Evolutionary conservation across 2,329 filamentous ascomycete genomes (phyloP).

Genomic region (Colletotrichum lentis): DNA sequence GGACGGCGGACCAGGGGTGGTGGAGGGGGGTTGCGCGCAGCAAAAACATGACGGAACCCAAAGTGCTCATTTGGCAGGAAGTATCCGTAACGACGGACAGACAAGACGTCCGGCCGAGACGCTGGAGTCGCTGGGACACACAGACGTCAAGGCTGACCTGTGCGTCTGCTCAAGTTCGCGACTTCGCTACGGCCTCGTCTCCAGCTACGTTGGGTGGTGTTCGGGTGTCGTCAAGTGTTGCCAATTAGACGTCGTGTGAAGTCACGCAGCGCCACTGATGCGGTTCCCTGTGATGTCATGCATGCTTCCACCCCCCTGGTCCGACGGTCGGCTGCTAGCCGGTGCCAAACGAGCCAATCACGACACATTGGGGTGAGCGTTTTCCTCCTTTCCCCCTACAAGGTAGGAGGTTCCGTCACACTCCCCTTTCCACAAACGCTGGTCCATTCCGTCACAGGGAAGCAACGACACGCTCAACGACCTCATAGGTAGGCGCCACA

Average conservation of each 20-base stretch:
- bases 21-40: constrained; percentile 9
- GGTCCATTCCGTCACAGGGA: constrained; percentile 34
- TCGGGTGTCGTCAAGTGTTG: constrained; percentile 33
- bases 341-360: constrained; percentile 18
- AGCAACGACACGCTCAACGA: constrained; percentile 32
- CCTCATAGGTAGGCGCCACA: constrained; percentile 29
- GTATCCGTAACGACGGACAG: constrained; percentile 10
- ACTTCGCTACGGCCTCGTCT: constrained; percentile 11
- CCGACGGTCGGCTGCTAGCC: constrained; percentile 28
- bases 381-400: constrained; percentile 11
- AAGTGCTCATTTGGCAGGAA: constrained; percentile 1
- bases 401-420: constrained; percentile 24
- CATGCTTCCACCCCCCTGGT: constrained; percentile 1
- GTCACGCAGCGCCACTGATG: constrained; percentile 35
- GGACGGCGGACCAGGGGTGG: not conserved
- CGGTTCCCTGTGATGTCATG: constrained; percentile 33
- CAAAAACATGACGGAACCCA: not conserved
- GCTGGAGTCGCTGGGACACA: constrained; percentile 12
- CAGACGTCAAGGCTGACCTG: constrained; percentile 36
- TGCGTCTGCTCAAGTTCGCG: not conserved
- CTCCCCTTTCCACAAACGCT: constrained; percentile 32
- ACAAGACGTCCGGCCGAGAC: not conserved
- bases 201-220: constrained; percentile 25
- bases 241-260: constrained; percentile 34
- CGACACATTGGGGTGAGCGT: constrained; percentile 4